Evolutionary conservation across 2,329 filamentous ascomycete genomes (phyloP).

Genomic region (Aspergillus sclerotialis): DNA sequence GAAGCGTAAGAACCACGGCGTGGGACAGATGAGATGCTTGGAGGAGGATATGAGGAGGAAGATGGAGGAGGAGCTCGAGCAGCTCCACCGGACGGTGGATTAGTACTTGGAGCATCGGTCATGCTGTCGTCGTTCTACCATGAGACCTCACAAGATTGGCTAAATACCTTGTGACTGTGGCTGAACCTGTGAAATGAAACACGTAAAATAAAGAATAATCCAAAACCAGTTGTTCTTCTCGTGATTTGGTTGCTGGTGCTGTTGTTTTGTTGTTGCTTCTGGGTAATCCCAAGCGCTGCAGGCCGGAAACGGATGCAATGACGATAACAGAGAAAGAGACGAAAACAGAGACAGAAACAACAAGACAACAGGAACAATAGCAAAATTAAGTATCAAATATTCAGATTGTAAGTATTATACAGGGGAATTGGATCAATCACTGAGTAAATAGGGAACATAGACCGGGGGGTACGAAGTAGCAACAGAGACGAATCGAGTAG

Average conservation of each 20-base stretch:
- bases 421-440: too few species aligned
- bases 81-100: constrained; percentile 36
- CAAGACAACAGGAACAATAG: constrained; percentile 5
- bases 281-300: too few species aligned
- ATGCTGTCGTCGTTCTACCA: constrained; percentile 28
- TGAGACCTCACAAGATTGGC: constrained; percentile 2
- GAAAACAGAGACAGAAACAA: constrained; percentile 2
- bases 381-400: constrained; percentile 1
- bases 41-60: constrained; percentile 25
- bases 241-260: too few species aligned
- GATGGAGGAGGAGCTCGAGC: constrained; percentile 20
- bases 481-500: not conserved
- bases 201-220: too few species aligned
- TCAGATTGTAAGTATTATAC: too few species aligned
- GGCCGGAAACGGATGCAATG: constrained; percentile 3
- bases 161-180: too few species aligned
- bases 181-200: too few species aligned
- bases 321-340: constrained; percentile 2
- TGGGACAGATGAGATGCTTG: constrained; percentile 34
- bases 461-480: not conserved
- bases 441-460: not conserved
- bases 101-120: constrained; percentile 39
- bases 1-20: constrained; percentile 57
- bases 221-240: too few species aligned
- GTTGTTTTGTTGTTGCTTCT: too few species aligned